Percentiles rank a stretch among this genome's conserved stretches.
These are phyloP conservation scores for Thelonectria rubi DNA, from an alignment of 2,329 filamentous ascomycete genomes.

Conservation along the genomic window DNA sequence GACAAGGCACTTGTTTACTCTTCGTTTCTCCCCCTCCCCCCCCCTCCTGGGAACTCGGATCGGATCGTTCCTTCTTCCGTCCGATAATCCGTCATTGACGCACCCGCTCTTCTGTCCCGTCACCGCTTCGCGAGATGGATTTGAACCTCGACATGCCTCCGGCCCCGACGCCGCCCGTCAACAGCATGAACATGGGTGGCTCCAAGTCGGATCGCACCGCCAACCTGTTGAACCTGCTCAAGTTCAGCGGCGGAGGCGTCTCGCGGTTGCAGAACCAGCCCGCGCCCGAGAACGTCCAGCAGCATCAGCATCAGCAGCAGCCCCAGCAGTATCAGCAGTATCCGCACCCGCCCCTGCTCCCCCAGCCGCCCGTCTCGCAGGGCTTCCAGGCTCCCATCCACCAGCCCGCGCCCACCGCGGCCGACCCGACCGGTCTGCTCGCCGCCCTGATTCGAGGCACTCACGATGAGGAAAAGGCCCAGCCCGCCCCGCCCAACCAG, in stretches of 20 bases:
- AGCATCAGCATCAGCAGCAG: constrained; percentile 31
- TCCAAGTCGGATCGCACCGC: constrained; percentile 59
- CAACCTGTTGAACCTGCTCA: constrained; percentile 68
- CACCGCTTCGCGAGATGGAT: constrained; percentile 40
- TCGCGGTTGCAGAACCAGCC: constrained; percentile 49
- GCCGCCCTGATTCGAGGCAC: constrained; percentile 69
- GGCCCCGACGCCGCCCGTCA: constrained; percentile 60
- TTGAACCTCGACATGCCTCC: constrained; percentile 55
- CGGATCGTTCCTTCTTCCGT: constrained; percentile 39
- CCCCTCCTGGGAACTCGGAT: constrained; percentile 29
- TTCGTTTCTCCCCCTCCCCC: constrained; percentile 17
- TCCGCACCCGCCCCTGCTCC: constrained; percentile 34
- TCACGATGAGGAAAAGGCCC: constrained; percentile 56
- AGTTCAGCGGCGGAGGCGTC: constrained; percentile 59
- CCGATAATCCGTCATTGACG: constrained; percentile 38
- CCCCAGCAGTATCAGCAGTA: constrained; percentile 30
- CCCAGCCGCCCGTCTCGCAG: constrained; percentile 32
- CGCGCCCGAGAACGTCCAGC: constrained; percentile 36
- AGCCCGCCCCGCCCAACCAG: constrained; percentile 41
- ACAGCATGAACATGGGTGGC: constrained; percentile 48
- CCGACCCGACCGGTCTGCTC: constrained; percentile 66
- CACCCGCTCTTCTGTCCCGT: constrained; percentile 27
- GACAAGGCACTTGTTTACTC: constrained; percentile 12
- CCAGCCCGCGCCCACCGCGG: constrained; percentile 64
- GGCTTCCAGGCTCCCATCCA: constrained; percentile 56